Conservation (phyloP, 2,329 filamentous ascomycete genomes). For the Dryadomyces quercus-mongolicae region DNA sequence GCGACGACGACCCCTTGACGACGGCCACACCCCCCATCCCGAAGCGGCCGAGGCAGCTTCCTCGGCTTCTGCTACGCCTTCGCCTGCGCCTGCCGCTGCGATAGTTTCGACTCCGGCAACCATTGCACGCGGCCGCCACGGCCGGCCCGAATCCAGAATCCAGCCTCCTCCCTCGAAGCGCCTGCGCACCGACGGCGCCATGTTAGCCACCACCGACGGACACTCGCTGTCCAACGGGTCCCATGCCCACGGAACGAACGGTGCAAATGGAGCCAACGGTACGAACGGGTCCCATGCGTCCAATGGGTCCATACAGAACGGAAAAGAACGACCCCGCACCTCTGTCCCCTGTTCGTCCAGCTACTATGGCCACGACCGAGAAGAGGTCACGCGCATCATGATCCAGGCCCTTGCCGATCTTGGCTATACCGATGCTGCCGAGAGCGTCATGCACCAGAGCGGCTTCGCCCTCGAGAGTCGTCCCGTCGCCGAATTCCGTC, state of each 20-base stretch:
- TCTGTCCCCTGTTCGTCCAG: constrained; percentile 9
- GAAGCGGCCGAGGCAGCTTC: too few relatives aligned
- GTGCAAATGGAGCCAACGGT: background rate
- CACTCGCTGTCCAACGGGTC: constrained; percentile 40
- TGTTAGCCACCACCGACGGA: constrained; percentile 6
- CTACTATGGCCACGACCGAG: constrained; percentile 79
- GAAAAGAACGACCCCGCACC: constrained; percentile 12
- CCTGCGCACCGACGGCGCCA: constrained; percentile 5
- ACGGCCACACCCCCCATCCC: too few relatives aligned
- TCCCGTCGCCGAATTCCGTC: constrained; percentile 75
- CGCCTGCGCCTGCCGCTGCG: background rate
- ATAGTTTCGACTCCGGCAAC: background rate
- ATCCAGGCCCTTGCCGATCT: constrained; percentile 85
- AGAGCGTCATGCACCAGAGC: constrained; percentile 65
- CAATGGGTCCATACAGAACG: constrained; percentile 43
- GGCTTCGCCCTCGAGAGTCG: constrained; percentile 78
- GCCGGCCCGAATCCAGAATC: background rate
- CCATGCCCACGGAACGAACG: too few relatives aligned
- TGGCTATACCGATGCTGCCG: constrained; percentile 70
- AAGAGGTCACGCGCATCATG: constrained; percentile 84
- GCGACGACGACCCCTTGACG: constrained; percentile 30
- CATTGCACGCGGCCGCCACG: background rate
- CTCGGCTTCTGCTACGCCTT: background rate
- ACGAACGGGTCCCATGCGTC: constrained; percentile 9
- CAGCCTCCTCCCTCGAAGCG: constrained; percentile 6